phyloP scores from a whole-genome alignment of 1,284 basidiomycete genomes.

The Laetiporus sulphureus region DNA sequence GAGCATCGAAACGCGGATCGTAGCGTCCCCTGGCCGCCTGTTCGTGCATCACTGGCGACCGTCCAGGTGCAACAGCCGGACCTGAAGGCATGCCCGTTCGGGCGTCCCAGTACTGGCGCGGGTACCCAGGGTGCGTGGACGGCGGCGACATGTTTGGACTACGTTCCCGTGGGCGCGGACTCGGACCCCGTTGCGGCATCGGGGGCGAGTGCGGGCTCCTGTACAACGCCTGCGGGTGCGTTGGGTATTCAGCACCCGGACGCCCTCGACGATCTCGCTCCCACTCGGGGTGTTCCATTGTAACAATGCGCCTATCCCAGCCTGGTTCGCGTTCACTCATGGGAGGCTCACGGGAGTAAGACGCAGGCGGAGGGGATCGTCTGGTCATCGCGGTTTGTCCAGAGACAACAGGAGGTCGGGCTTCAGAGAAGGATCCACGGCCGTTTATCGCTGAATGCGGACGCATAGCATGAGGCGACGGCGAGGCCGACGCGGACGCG shows the following conservation, averaged over 20 bases:
- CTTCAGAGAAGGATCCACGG: constrained; percentile 25
- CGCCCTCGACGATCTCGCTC: constrained; percentile 36
- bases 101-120: constrained; percentile 22
- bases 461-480: constrained; percentile 39
- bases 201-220: constrained; percentile 20
- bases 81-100: constrained; percentile 10
- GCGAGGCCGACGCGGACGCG: constrained; percentile 45
- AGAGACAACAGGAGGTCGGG: constrained; percentile 47
- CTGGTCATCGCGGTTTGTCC: constrained; percentile 28
- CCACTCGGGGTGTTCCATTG: constrained; percentile 24
- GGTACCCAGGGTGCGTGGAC: constrained; percentile 30
- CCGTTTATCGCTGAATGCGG: constrained; percentile 40
- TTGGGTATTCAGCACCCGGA: constrained; percentile 39
- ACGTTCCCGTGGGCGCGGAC: constrained; percentile 25
- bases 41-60: constrained; percentile 18
- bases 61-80: constrained; percentile 14
- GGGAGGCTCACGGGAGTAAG: constrained; percentile 43
- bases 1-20: constrained; percentile 28
- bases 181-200: constrained; percentile 22
- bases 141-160: constrained; percentile 49
- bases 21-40: constrained; percentile 23
- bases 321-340: constrained; percentile 35
- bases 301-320: constrained; percentile 43
- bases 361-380: constrained; percentile 46
- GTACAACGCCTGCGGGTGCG: constrained; percentile 22